phyloP scores from a whole-genome alignment of 176 grass and related monocot genomes.

The Avena atlantica region DNA sequence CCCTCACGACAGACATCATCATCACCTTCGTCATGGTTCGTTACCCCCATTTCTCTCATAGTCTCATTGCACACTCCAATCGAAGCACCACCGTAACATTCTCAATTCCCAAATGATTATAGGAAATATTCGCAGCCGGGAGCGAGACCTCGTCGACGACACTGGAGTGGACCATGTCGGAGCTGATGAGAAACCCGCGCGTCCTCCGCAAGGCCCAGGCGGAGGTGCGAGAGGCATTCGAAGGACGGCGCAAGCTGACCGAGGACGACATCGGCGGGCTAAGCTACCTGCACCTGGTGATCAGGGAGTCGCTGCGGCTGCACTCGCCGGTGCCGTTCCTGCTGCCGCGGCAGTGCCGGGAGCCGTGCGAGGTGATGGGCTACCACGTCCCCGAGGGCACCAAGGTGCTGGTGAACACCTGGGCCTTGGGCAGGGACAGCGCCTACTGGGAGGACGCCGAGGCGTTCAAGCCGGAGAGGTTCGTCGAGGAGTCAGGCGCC shows the following conservation, averaged over 20 bases:
- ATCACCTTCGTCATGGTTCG: conserved; percentile 4
- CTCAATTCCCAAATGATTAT: background rate
- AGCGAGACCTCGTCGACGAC: conserved; percentile 9
- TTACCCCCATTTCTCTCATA: background rate
- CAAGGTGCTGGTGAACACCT: conserved; percentile 15
- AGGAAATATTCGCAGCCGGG: background rate
- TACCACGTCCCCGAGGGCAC: conserved; percentile 1
- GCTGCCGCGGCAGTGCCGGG: background rate
- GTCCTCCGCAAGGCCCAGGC: conserved; percentile 10
- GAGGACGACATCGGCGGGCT: background rate
- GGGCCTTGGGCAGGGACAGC: background rate
- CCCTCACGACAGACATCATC: background rate
- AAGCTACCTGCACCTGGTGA: conserved; percentile 9
- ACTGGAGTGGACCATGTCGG: conserved; percentile 11
- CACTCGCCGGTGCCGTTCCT: background rate
- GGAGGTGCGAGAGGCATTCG: conserved; percentile 8
- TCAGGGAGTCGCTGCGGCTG: conserved; percentile 10
- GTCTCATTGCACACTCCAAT: background rate
- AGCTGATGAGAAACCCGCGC: conserved; percentile 8
- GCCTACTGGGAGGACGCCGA: conserved; percentile 17
- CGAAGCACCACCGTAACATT: background rate
- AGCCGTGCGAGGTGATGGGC: conserved; percentile 14
- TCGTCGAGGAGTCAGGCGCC: background rate
- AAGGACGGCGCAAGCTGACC: background rate
- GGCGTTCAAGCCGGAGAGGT: conserved; percentile 7